Conservation (phyloP, 2,329 filamentous ascomycete species). For the Mollisia scopiformis region DNA sequence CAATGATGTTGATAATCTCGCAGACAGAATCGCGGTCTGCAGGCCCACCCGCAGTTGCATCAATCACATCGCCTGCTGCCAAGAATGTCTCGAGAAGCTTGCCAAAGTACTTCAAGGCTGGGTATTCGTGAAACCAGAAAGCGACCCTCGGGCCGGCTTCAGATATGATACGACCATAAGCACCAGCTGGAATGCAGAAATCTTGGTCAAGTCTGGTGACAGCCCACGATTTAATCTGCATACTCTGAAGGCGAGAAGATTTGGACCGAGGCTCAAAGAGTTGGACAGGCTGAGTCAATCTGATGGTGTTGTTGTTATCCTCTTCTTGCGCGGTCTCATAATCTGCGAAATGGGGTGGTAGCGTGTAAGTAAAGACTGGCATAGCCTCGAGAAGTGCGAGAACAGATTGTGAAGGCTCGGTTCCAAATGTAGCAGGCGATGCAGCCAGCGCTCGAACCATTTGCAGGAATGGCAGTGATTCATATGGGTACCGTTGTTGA, state of each 20-base stretch:
- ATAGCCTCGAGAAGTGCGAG: slow-evolving; percentile 61
- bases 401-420: slow-evolving; percentile 48
- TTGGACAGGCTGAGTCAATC: slow-evolving; percentile 64
- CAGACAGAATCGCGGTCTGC: slow-evolving; percentile 64
- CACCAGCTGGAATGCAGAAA: slow-evolving; percentile 68
- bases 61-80: slow-evolving; percentile 52
- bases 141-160: slow-evolving; percentile 77
- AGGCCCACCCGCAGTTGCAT: slow-evolving; percentile 45
- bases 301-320: slow-evolving; percentile 80
- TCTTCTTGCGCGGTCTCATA: slow-evolving; percentile 85
- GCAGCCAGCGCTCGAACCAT: slow-evolving; percentile 69
- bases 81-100: slow-evolving; percentile 73
- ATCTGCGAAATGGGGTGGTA: slow-evolving; percentile 72
- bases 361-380: slow-evolving; percentile 67
- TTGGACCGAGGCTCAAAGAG: slow-evolving; percentile 56
- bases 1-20: slow-evolving; percentile 75
- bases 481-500: slow-evolving; percentile 80
- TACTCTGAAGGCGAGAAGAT: slow-evolving; percentile 5
- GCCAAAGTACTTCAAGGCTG: slow-evolving; percentile 77
- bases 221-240: slow-evolving; percentile 19
- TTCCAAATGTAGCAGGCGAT: slow-evolving; percentile 41
- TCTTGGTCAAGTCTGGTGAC: slow-evolving; percentile 41
- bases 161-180: slow-evolving; percentile 72
- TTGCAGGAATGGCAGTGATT: slow-evolving; percentile 77
- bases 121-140: slow-evolving; percentile 76